These are phyloP conservation scores for Acacia acuminata DNA, from an alignment of 306 rosid species.

Conservation along the genomic window DNA sequence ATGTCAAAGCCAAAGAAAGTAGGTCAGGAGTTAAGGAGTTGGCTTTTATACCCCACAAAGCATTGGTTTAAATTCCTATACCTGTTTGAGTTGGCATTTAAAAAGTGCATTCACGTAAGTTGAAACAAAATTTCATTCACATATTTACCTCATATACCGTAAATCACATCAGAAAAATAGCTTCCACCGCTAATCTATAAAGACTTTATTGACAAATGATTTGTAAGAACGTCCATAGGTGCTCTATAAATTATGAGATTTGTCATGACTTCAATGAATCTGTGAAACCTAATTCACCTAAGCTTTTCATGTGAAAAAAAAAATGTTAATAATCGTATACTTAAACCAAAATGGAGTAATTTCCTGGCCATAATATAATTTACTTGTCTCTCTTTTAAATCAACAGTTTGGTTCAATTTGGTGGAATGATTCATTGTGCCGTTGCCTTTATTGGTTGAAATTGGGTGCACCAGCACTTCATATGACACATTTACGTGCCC, in stretches of 20 bases:
- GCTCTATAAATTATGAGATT: background rate
- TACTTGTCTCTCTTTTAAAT: background rate
- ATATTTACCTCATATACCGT: no score
- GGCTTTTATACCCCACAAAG: background rate
- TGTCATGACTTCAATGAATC: background rate
- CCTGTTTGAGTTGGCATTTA: no score
- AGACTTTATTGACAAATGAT: background rate
- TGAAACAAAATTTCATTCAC: no score
- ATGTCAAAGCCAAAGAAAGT: background rate
- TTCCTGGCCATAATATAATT: background rate
- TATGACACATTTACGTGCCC: conserved; percentile 12
- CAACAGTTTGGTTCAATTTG: background rate
- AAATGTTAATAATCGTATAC: background rate
- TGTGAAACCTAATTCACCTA: background rate
- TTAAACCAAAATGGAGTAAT: background rate
- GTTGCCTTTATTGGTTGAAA: conserved; percentile 21
- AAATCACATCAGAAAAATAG: no score
- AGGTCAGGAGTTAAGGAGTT: background rate
- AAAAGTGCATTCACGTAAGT: no score
- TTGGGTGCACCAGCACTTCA: conserved; percentile 23
- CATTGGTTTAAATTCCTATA: background rate
- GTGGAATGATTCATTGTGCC: conserved; percentile 13
- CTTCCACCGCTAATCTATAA: no score
- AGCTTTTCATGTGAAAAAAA: background rate
- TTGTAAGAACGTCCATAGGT: background rate